Percentiles rank a stretch among this genome's conserved stretches.
Evolutionary conservation across 257 asterid species (phyloP).

Genomic region (Ophiorrhiza pumila): DNA sequence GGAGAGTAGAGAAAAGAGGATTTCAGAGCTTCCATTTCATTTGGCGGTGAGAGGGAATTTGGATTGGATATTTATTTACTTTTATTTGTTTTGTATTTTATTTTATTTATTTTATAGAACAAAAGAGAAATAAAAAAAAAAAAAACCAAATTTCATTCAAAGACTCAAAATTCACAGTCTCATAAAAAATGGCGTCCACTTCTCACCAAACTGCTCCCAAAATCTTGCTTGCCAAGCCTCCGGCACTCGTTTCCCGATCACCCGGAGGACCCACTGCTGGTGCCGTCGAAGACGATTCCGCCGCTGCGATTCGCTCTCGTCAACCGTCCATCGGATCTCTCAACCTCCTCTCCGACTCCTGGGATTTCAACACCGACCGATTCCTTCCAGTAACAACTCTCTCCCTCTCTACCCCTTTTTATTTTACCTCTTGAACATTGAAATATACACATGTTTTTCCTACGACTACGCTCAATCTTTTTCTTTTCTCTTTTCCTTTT

Average conservation of each 20-base stretch:
- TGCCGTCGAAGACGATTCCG: constrained; percentile 66
- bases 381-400: constrained; percentile 56
- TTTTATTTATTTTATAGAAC: too few species aligned
- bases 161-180: too few species aligned
- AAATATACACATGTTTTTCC: too few species aligned
- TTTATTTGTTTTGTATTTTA: not conserved
- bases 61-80: not conserved
- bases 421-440: too few species aligned
- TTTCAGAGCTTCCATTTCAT: constrained; percentile 72
- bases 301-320: constrained; percentile 67
- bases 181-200: not conserved
- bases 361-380: constrained; percentile 80
- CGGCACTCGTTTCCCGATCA: constrained; percentile 65
- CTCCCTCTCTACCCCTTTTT: constrained; percentile 4
- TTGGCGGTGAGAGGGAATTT: too few species aligned
- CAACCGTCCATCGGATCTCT: constrained; percentile 78
- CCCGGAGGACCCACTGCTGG: constrained; percentile 34
- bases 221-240: constrained; percentile 88
- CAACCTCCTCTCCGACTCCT: constrained; percentile 78
- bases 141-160: too few species aligned
- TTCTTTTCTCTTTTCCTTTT: not conserved
- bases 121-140: too few species aligned
- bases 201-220: constrained; percentile 54
- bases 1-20: constrained; percentile 49
- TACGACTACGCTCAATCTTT: constrained; percentile 1